Evolutionary conservation across 2,329 filamentous ascomycete species (phyloP).

Genomic region (Knoxdaviesia capensis): DNA sequence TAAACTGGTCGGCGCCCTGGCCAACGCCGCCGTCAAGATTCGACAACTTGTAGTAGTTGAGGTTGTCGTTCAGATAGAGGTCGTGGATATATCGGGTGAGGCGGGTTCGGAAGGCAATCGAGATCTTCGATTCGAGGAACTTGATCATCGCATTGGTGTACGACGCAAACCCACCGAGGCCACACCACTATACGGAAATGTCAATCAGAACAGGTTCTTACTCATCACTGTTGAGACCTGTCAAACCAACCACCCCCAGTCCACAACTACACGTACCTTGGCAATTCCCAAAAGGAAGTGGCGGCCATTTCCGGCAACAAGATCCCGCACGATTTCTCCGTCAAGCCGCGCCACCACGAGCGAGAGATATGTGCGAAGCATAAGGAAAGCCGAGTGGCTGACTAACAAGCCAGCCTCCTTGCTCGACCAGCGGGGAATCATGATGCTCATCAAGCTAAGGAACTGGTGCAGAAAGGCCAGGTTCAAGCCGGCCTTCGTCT

Average conservation of each 20-base stretch:
- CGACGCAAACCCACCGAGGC: conserved; percentile 77
- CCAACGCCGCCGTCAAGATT: conserved; percentile 88
- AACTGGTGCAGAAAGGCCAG: conserved; percentile 95
- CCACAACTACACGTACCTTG: conserved; percentile 31
- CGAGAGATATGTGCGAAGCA: conserved; percentile 85
- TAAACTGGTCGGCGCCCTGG: conserved; percentile 86
- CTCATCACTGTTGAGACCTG: too few species aligned
- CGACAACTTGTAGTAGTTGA: conserved; percentile 89
- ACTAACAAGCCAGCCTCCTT: conserved; percentile 85
- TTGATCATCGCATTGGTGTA: conserved; percentile 99
- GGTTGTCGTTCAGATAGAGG: conserved; percentile 79
- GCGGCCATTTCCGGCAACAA: conserved; percentile 86
- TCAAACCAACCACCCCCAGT: too few species aligned
- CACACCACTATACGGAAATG: conserved; percentile 48
- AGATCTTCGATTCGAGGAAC: conserved; percentile 92
- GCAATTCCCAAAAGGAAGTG: conserved; percentile 72
- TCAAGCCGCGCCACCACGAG: conserved; percentile 82
- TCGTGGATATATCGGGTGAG: conserved; percentile 95
- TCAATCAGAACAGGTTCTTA: not conserved
- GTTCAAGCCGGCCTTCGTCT: conserved; percentile 87
- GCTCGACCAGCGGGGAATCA: conserved; percentile 88
- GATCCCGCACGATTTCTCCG: conserved; percentile 85
- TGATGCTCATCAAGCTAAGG: conserved; percentile 85
- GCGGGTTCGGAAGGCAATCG: conserved; percentile 89
- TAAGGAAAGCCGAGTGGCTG: conserved; percentile 74